These are phyloP conservation scores for Ustilago vetiveriae DNA, from an alignment of 1,284 basidiomycete genomes.

Conservation along the genomic window DNA sequence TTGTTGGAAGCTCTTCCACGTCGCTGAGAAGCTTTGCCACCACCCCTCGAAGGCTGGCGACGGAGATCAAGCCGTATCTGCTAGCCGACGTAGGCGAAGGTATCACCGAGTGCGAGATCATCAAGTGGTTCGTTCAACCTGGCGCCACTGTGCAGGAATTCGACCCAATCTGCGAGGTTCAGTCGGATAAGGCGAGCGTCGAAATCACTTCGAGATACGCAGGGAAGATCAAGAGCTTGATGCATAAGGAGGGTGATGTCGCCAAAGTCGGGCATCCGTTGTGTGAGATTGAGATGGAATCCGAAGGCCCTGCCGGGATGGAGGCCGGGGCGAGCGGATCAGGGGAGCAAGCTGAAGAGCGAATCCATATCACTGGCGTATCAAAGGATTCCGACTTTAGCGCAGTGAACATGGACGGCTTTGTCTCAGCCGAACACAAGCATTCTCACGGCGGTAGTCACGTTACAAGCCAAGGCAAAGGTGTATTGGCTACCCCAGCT, in stretches of 20 bases:
- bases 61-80: conserved; percentile 72
- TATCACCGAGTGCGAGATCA: conserved; percentile 68
- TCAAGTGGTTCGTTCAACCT: conserved; percentile 72
- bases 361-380: conserved; percentile 12
- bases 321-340: conserved; percentile 13
- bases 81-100: conserved; percentile 95
- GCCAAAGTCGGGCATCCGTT: conserved; percentile 85
- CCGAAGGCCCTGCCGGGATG: conserved; percentile 68
- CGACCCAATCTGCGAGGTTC: conserved; percentile 89
- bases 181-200: conserved; percentile 92
- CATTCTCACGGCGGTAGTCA: conserved; percentile 16
- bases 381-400: conserved; percentile 15
- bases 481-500: conserved; percentile 75
- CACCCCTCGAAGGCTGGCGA: conserved; percentile 21
- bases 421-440: conserved; percentile 34
- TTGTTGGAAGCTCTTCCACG: conserved; percentile 21
- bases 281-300: conserved; percentile 83
- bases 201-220: conserved; percentile 91
- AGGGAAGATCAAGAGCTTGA: conserved; percentile 77
- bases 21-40: conserved; percentile 35
- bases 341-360: background rate
- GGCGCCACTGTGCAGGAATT: conserved; percentile 76
- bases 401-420: conserved; percentile 32
- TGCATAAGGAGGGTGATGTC: conserved; percentile 83
- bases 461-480: conserved; percentile 1